phyloP scores from a whole-genome alignment of 2,329 filamentous ascomycete species.

The Colletotrichum cereale region DNA sequence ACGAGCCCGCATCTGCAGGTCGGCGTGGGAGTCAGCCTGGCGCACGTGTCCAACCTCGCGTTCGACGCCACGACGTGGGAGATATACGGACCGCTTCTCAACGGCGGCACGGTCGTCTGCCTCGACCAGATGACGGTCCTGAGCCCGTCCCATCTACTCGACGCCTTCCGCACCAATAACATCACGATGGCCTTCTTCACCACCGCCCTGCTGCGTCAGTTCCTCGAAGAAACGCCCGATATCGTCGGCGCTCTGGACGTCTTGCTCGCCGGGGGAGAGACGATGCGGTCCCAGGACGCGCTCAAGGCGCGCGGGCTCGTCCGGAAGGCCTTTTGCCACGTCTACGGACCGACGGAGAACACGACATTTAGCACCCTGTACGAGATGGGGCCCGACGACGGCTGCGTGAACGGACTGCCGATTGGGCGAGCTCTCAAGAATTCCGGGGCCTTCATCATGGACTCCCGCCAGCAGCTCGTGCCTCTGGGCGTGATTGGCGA shows the following conservation, averaged over 20 bases:
- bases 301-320: conserved; percentile 9
- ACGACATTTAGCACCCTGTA: conserved; percentile 9
- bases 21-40: neutral
- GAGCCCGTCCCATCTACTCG: conserved; percentile 29
- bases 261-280: conserved; percentile 52
- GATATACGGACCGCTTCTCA: conserved; percentile 42
- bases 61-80: conserved; percentile 43
- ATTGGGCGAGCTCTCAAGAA: conserved; percentile 42
- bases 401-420: conserved; percentile 38
- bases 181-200: conserved; percentile 51
- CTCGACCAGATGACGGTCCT: conserved; percentile 40
- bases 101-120: conserved; percentile 42
- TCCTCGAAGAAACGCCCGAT: conserved; percentile 49
- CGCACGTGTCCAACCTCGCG: conserved; percentile 34
- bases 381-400: neutral
- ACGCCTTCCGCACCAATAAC: conserved; percentile 45
- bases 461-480: conserved; percentile 42
- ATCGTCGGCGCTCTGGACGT: conserved; percentile 51
- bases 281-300: conserved; percentile 22
- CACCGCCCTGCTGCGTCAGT: conserved; percentile 34
- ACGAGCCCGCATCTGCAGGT: neutral
- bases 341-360: conserved; percentile 43
- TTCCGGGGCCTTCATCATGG: conserved; percentile 45
- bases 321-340: conserved; percentile 1
- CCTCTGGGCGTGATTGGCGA: conserved; percentile 47